Conservation (phyloP, 2,329 filamentous ascomycete species). For the Byssochlamys sp. region DNA sequence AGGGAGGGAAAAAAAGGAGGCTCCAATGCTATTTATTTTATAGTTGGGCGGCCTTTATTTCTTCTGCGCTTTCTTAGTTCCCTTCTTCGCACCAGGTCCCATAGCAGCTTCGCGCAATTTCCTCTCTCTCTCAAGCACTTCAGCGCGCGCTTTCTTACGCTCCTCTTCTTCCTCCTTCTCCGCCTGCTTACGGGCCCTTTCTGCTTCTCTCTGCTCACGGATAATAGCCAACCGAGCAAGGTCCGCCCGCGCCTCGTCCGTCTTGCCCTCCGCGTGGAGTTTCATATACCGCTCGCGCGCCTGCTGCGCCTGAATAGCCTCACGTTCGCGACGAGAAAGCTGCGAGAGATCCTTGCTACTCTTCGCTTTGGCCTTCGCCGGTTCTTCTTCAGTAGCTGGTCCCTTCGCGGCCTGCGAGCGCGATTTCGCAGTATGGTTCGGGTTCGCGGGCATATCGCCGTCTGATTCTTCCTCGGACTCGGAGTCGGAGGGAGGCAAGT, state of each 20-base stretch:
- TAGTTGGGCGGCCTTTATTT: constrained; percentile 7
- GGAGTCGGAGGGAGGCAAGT: constrained; percentile 68
- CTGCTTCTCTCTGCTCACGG: constrained; percentile 73
- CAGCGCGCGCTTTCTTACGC: constrained; percentile 27
- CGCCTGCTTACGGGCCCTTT: constrained; percentile 71
- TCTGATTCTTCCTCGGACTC: constrained; percentile 43
- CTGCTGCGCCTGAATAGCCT: constrained; percentile 76
- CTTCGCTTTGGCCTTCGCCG: constrained; percentile 18
- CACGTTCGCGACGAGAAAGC: constrained; percentile 58
- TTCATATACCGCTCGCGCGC: constrained; percentile 86
- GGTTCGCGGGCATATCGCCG: constrained; percentile 60
- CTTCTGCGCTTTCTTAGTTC: constrained; percentile 23
- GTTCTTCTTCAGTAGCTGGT: constrained; percentile 38
- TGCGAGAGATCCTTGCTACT: constrained; percentile 40
- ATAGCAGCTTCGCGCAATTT: constrained; percentile 31
- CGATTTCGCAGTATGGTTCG: constrained; percentile 66
- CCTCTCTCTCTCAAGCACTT: constrained; percentile 26
- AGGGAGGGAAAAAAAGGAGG: not conserved
- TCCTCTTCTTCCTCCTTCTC: constrained; percentile 49
- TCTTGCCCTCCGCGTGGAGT: constrained; percentile 88
- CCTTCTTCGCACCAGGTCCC: constrained; percentile 17
- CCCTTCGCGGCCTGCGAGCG: constrained; percentile 61
- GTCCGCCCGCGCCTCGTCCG: constrained; percentile 86
- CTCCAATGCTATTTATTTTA: not conserved
- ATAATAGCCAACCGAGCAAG: constrained; percentile 73